phyloP scores from a whole-genome alignment of 768 basidiomycete species.

The Termitomyces sp. region DNA sequence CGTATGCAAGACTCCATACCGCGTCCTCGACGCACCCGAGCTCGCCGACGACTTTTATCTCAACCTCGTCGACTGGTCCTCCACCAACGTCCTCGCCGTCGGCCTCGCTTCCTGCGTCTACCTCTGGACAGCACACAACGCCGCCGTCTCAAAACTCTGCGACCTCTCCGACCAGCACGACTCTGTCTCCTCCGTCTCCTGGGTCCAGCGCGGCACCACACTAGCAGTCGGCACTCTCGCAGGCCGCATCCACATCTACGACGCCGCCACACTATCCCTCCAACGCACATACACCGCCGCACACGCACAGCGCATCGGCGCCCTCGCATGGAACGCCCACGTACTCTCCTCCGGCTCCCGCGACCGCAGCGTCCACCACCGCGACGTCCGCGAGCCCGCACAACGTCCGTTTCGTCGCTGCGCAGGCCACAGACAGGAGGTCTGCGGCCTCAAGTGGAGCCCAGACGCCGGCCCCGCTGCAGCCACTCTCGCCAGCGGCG shows the following conservation, averaged over 20 bases:
- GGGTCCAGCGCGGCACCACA: constrained; percentile 91
- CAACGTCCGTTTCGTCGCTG: constrained; percentile 65
- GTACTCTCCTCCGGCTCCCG: constrained; percentile 88
- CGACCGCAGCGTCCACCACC: constrained; percentile 86
- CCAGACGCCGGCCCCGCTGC: constrained; percentile 22
- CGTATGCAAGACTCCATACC: constrained; percentile 93
- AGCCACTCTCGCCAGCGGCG: constrained; percentile 82
- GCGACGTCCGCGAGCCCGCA: constrained; percentile 78
- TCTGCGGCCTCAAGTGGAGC: constrained; percentile 95
- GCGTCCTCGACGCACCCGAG: constrained; percentile 95
- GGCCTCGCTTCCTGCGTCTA: constrained; percentile 92
- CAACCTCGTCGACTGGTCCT: constrained; percentile 96
- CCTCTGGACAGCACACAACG: constrained; percentile 94
- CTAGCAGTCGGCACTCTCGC: constrained; percentile 92
- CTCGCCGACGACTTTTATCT: constrained; percentile 98
- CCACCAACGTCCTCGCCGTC: constrained; percentile 91
- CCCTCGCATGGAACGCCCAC: constrained; percentile 89
- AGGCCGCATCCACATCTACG: constrained; percentile 90
- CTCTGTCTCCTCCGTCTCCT: constrained; percentile 82
- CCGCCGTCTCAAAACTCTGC: constrained; percentile 87
- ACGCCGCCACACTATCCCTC: constrained; percentile 70
- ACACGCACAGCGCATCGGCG: constrained; percentile 86
- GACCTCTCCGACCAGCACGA: constrained; percentile 68
- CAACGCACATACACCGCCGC: constrained; percentile 82
- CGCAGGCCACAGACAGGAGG: constrained; percentile 83